Conservation (phyloP, 2,329 filamentous ascomycete genomes). For the Didymella lethalis region DNA sequence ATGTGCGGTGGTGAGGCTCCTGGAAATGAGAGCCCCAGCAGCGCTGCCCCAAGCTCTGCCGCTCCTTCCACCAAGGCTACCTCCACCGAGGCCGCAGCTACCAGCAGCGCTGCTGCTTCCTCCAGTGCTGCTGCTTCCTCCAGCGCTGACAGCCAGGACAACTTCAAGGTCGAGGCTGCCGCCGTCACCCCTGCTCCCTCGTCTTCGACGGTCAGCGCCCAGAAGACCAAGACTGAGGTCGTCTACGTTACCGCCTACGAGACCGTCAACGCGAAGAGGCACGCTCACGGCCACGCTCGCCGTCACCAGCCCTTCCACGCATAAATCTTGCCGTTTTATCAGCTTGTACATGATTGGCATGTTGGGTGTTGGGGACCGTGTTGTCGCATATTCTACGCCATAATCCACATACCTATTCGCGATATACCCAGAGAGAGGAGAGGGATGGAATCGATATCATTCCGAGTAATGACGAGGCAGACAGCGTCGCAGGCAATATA, state of each 20-base stretch:
- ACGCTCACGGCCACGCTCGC: conserved; percentile 41
- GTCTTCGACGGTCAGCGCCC: conserved; percentile 13
- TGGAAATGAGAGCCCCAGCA: conserved; percentile 23
- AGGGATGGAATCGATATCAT: conserved; percentile 33
- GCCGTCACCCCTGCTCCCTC: conserved; percentile 35
- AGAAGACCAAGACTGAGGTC: conserved; percentile 41
- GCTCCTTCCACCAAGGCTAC: conserved; percentile 25
- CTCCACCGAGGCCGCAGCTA: conserved; percentile 15
- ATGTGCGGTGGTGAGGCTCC: conserved; percentile 46
- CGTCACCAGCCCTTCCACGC: conserved; percentile 46
- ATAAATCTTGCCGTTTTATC: conserved; percentile 31
- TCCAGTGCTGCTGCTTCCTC: conserved; percentile 22
- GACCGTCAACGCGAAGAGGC: conserved; percentile 46
- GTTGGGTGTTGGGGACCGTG: conserved; percentile 31
- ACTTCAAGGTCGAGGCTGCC: conserved; percentile 33
- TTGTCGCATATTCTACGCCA: conserved; percentile 33
- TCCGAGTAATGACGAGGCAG: conserved; percentile 49
- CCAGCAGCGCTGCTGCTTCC: conserved; percentile 18
- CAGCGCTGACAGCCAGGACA: conserved; percentile 19
- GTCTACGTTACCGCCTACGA: conserved; percentile 46
- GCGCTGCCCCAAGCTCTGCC: conserved; percentile 11
- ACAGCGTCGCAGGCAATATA: conserved; percentile 50
- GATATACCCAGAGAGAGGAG: conserved; percentile 36
- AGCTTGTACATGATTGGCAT: conserved; percentile 31
- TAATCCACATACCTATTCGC: conserved; percentile 43